Conservation (phyloP, 805 yeast species). For the Lachancea mirantina region DNA sequence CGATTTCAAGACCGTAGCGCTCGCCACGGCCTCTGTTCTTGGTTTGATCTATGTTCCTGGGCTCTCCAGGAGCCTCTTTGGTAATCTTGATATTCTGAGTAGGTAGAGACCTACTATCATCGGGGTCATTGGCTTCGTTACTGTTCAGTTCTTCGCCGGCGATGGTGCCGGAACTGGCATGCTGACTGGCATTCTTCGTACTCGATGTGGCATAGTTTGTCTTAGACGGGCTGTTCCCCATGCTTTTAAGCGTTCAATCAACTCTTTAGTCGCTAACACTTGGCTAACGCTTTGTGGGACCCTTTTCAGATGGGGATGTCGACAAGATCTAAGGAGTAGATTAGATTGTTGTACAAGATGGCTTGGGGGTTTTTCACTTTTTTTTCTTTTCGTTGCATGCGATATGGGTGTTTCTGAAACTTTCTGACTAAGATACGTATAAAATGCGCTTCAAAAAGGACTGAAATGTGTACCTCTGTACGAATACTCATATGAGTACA, state of each 20-base stretch:
- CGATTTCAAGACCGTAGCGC: conserved; percentile 29
- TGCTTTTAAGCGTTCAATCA: conserved; percentile 16
- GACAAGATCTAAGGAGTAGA: too few species aligned
- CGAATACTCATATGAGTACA: too few species aligned
- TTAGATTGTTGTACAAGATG: too few species aligned
- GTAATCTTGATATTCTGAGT: conserved; percentile 25
- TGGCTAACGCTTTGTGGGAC: too few species aligned
- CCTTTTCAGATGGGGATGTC: too few species aligned
- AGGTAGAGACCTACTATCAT: conserved; percentile 40
- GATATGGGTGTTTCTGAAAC: too few species aligned
- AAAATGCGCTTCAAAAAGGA: too few species aligned
- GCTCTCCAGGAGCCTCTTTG: conserved; percentile 15
- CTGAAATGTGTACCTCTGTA: too few species aligned
- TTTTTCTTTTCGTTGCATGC: too few species aligned
- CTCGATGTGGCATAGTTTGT: conserved; percentile 34
- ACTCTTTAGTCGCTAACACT: too few species aligned
- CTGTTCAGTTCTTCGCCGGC: conserved; percentile 26
- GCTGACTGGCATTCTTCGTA: conserved; percentile 24
- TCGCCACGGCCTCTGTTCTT: not conserved
- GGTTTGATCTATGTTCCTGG: conserved; percentile 8
- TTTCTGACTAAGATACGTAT: too few species aligned
- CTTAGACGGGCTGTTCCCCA: conserved; percentile 64
- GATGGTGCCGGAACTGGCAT: conserved; percentile 26
- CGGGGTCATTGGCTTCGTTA: conserved; percentile 39
- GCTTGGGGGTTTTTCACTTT: too few species aligned